phyloP scores from a whole-genome alignment of 139 green algal species.

The Gonium pectorale region DNA sequence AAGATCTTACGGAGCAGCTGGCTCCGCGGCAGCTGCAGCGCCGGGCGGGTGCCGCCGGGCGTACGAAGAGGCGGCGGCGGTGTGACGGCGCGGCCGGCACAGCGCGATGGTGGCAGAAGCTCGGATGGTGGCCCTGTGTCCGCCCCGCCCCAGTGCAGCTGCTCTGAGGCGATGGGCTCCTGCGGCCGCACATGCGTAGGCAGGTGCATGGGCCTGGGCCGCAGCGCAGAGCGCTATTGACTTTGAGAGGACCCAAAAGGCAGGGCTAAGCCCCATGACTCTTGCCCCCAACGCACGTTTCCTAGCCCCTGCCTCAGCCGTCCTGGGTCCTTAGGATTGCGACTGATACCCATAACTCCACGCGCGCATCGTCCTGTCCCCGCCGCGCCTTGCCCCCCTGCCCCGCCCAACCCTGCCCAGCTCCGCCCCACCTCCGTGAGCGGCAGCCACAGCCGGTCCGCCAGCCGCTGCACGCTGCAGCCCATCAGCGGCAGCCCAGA shows the following conservation, averaged over 20 bases:
- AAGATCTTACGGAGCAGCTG: slow-evolving; percentile 16
- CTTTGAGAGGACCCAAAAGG: background rate
- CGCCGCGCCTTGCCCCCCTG: too few relatives aligned
- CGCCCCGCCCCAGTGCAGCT: background rate
- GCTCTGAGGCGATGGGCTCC: slow-evolving; percentile 17
- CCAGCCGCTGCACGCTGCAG: slow-evolving; percentile 17
- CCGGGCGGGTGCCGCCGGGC: background rate
- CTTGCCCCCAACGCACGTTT: background rate
- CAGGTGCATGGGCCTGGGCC: background rate
- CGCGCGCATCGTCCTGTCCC: background rate
- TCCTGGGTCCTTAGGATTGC: background rate
- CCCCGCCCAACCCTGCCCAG: too few relatives aligned
- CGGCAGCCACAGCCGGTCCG: slow-evolving; percentile 36
- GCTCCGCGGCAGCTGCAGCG: slow-evolving; percentile 5
- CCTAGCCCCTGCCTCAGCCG: too few relatives aligned
- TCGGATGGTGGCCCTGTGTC: too few relatives aligned
- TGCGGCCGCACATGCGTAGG: background rate
- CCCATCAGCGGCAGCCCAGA: background rate
- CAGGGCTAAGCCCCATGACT: background rate
- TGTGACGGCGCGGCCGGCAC: background rate
- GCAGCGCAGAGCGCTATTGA: background rate
- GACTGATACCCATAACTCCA: background rate
- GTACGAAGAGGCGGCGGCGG: background rate
- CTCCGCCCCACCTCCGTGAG: slow-evolving; percentile 1
- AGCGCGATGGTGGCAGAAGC: background rate